phyloP scores from a whole-genome alignment of 495 filamentous ascomycete genomes.

The Entonaema liquescens region DNA sequence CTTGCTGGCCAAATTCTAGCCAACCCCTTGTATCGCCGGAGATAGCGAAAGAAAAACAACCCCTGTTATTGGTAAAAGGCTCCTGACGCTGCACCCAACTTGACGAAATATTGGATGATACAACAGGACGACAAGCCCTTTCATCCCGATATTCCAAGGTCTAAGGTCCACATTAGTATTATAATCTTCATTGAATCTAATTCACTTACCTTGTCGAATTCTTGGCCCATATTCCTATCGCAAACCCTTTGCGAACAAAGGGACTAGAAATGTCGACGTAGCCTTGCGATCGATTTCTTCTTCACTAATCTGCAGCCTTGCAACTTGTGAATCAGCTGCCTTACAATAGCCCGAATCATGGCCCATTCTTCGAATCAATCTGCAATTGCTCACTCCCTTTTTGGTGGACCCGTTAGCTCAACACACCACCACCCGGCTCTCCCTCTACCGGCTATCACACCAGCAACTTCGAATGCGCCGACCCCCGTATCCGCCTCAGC shows the following conservation, averaged over 20 bases:
- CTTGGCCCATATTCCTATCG: constrained; percentile 2
- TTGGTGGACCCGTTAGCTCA: constrained; percentile 40
- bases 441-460: constrained; percentile 34
- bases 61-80: constrained; percentile 8
- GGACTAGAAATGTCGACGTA: constrained; percentile 38
- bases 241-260: constrained; percentile 7
- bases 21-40: constrained; percentile 2
- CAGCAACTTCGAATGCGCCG: constrained; percentile 42
- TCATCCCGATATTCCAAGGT: neutral
- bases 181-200: constrained; percentile 30
- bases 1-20: neutral
- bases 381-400: constrained; percentile 39
- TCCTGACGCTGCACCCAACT: constrained; percentile 4
- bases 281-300: constrained; percentile 16
- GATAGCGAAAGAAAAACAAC: constrained; percentile 8
- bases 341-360: constrained; percentile 27
- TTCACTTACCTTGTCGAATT: neutral
- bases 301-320: constrained; percentile 11
- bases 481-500: constrained; percentile 60
- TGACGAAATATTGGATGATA: constrained; percentile 20
- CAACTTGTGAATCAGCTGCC: neutral
- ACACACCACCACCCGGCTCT: constrained; percentile 33
- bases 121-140: constrained; percentile 7
- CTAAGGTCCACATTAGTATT: constrained; percentile 30
- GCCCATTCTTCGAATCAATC: constrained; percentile 40